Conservation (phyloP, 139 green algal genomes). For the Parachlorella kessleri region DNA sequence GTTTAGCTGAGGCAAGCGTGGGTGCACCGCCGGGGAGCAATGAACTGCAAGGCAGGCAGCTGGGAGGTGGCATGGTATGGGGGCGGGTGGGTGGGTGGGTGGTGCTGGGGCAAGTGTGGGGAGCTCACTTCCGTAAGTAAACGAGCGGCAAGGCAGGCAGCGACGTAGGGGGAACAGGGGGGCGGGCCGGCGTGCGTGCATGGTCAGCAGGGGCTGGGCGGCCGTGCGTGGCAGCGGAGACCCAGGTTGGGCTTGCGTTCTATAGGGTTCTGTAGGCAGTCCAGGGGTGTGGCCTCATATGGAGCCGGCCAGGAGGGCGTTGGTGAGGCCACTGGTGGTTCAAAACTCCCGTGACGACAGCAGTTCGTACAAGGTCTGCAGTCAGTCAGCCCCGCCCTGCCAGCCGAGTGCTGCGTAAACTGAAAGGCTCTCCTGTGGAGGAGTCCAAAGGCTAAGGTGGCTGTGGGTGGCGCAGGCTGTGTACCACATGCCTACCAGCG, state of each 20-base stretch:
- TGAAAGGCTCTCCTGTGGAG: neutral
- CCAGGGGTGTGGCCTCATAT: neutral
- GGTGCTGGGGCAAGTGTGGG: neutral
- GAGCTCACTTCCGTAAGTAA: conserved; percentile 79
- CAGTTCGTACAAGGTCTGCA: too few relatives aligned
- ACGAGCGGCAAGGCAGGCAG: conserved; percentile 40
- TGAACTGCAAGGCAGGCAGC: too few relatives aligned
- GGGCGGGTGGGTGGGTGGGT: too few relatives aligned
- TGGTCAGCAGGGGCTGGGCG: neutral
- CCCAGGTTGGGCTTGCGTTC: neutral
- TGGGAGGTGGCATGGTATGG: too few relatives aligned
- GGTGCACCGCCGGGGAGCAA: neutral
- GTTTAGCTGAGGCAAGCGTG: neutral
- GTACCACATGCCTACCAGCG: conserved; percentile 95
- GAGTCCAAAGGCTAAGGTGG: neutral
- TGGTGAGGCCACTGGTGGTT: neutral
- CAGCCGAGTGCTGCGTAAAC: neutral
- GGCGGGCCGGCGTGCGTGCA: neutral
- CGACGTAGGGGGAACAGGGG: neutral
- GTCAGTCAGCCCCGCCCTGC: neutral
- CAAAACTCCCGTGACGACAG: too few relatives aligned
- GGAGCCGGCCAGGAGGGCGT: neutral
- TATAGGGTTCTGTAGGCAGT: neutral
- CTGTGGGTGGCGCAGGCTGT: conserved; percentile 73
- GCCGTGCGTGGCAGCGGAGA: neutral